Evolutionary conservation across 2,329 filamentous ascomycete species (phyloP), one percentile per base, ranked within the genome.

Genomic region (Nemania bipapillata): DNA sequence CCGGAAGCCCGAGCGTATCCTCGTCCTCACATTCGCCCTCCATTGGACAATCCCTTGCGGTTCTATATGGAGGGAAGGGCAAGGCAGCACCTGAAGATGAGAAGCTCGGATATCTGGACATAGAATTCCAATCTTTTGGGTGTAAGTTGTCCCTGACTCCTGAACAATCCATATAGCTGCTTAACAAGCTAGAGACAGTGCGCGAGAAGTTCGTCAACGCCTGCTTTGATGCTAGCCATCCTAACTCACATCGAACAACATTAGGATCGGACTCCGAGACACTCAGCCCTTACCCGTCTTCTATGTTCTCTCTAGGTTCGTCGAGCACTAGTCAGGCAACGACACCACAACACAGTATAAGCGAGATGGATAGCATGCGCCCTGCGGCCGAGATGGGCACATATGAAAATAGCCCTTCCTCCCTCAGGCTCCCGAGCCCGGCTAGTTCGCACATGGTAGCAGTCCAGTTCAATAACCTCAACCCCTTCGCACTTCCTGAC

Each of bases 161-260:
- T 1, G 17, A n/a, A 22, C 3, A 6, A 6, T 26, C 17, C 0
- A 15, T 50, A 5, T 12, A 24, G 4, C 49, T 52, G 24, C 49
- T 35, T 58, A 49, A 66, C 53, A 11, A 28, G 65, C 7, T 4
- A 1, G 30, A n/a, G 1, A n/a, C 12, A 71, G 74, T 73, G 32
- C 71, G 73, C n/a, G 70, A 72, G 37, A 65, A 65, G 22, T 75
- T 75, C 59, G 56, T 75, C 57, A 72, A 61, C 63, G 71, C 71
- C 2, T 75, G 74, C 57, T 70, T 68, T 6, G 66, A 75, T 35
- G 72, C 72, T 4, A 71, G 74, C n/a, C 62, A 66, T 6, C 69
- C 20, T 50, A 32, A 58, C n/a, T 15, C 37, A 17, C 55, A 40
- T 9, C 62, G 57, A 50, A 11, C 50, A 32, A 54, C 62, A 17